Percentiles rank a stretch among this genome's conserved stretches.
These are phyloP conservation scores for Trichoderma cornu-damae DNA, from an alignment of 2,329 filamentous ascomycete genomes.

Conservation along the genomic window DNA sequence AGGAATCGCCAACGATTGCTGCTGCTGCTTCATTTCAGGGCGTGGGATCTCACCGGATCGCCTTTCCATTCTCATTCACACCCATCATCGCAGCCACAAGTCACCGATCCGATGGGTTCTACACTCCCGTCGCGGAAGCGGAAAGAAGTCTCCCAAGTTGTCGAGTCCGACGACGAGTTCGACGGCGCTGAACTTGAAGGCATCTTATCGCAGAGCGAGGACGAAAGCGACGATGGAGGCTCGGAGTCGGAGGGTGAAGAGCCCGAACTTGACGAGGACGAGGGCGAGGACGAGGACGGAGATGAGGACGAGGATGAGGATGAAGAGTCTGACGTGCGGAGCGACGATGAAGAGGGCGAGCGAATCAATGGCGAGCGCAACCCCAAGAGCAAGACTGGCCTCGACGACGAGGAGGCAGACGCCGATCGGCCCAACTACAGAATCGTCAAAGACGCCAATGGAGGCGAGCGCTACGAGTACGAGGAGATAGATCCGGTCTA, in stretches of 20 bases:
- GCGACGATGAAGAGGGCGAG: not conserved
- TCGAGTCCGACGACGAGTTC: slow-evolving; percentile 56
- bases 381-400: not conserved
- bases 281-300: slow-evolving; percentile 41
- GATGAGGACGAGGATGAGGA: slow-evolving; percentile 30
- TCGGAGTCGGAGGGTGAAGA: slow-evolving; percentile 23
- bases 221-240: slow-evolving; percentile 30
- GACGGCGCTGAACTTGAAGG: slow-evolving; percentile 50
- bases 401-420: slow-evolving; percentile 20
- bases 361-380: not conserved
- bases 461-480: slow-evolving; percentile 85
- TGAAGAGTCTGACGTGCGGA: not conserved
- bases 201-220: slow-evolving; percentile 48
- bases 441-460: slow-evolving; percentile 76
- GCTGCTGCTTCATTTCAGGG: not conserved
- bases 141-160: slow-evolving; percentile 55
- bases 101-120: slow-evolving; percentile 19
- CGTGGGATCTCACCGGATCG: not conserved
- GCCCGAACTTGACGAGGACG: slow-evolving; percentile 39
- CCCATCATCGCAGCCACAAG: not conserved
- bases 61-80: not conserved
- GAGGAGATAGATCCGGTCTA: slow-evolving; percentile 91
- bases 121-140: slow-evolving; percentile 49
- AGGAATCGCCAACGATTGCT: not conserved
- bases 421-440: slow-evolving; percentile 32